These are phyloP conservation scores for Lachnum nothofagi DNA, from an alignment of 2,329 filamentous ascomycete species.

Conservation along the genomic window DNA sequence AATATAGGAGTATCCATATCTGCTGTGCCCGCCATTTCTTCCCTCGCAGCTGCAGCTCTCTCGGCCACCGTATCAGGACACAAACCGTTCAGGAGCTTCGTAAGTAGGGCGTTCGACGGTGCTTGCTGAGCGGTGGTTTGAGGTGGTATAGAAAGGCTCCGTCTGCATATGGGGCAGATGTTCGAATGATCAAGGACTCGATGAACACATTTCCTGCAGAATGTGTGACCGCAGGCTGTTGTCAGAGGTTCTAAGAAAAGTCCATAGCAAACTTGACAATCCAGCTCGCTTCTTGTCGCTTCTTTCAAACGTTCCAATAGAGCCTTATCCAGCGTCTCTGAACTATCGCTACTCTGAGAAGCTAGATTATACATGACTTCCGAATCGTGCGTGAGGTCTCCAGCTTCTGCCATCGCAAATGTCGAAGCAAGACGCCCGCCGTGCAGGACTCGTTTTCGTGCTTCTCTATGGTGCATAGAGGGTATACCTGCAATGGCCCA, in stretches of 20 bases:
- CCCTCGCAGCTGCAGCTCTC: slow-evolving; percentile 46
- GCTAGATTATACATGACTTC: slow-evolving; percentile 48
- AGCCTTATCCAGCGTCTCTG: slow-evolving; percentile 38
- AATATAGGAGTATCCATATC: slow-evolving; percentile 67
- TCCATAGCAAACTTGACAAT: slow-evolving; percentile 84
- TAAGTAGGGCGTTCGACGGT: slow-evolving; percentile 58
- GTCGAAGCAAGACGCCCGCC: slow-evolving; percentile 61
- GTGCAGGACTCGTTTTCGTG: slow-evolving; percentile 37
- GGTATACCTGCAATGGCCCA: slow-evolving; percentile 40
- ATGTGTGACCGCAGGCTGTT: slow-evolving; percentile 82
- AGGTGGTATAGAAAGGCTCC: slow-evolving; percentile 50
- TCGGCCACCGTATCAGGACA: slow-evolving; percentile 61
- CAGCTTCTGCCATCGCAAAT: slow-evolving; percentile 59
- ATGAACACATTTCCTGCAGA: slow-evolving; percentile 74
- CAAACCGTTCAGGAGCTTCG: slow-evolving; percentile 59
- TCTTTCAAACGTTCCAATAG: slow-evolving; percentile 57
- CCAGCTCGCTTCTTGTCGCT: slow-evolving; percentile 62
- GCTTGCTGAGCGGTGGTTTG: slow-evolving; percentile 31
- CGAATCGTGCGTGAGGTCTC: slow-evolving; percentile 51
- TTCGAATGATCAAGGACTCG: slow-evolving; percentile 71
- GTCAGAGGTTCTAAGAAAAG: slow-evolving; percentile 78
- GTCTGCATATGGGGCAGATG: slow-evolving; percentile 76
- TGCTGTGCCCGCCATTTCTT: slow-evolving; percentile 53
- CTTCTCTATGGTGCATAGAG: slow-evolving; percentile 36
- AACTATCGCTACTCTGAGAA: slow-evolving; percentile 21